Evolutionary conservation across 495 filamentous ascomycete genomes (phyloP).

Genomic region (Neurospora sp.): DNA sequence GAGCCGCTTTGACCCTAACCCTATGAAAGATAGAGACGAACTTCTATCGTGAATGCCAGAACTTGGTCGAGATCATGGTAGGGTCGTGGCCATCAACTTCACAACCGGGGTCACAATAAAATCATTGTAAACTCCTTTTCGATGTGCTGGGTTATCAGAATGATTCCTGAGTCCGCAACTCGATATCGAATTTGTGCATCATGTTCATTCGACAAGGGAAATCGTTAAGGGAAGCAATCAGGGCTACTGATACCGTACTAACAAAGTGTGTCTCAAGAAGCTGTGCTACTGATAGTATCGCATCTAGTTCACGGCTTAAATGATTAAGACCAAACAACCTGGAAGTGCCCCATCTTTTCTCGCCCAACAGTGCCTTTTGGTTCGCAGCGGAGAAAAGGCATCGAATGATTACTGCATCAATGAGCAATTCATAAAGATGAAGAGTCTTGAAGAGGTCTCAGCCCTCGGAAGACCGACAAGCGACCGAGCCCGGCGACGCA

Average conservation of each 20-base stretch:
- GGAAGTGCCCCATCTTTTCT: background rate
- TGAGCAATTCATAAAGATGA: background rate
- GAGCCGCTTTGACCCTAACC: background rate
- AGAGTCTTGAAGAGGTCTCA: background rate
- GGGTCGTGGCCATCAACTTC: background rate
- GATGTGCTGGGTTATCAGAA: background rate
- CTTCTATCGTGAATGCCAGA: background rate
- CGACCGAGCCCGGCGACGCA: background rate
- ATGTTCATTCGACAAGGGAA: background rate
- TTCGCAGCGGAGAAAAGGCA: background rate
- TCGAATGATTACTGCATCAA: background rate
- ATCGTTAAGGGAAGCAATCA: background rate
- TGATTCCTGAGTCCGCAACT: background rate
- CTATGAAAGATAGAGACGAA: background rate
- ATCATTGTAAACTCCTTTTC: too few species aligned
- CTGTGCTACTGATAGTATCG: background rate
- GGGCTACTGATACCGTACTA: background rate
- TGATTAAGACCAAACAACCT: background rate
- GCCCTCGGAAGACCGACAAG: background rate
- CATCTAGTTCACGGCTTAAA: background rate
- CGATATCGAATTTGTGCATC: background rate
- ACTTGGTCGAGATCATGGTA: background rate
- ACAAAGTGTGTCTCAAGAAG: background rate
- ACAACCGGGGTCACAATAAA: background rate
- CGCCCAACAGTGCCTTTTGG: background rate